Conservation (phyloP, 2,329 filamentous ascomycete species). For the Fonsecaea pugnacius region DNA sequence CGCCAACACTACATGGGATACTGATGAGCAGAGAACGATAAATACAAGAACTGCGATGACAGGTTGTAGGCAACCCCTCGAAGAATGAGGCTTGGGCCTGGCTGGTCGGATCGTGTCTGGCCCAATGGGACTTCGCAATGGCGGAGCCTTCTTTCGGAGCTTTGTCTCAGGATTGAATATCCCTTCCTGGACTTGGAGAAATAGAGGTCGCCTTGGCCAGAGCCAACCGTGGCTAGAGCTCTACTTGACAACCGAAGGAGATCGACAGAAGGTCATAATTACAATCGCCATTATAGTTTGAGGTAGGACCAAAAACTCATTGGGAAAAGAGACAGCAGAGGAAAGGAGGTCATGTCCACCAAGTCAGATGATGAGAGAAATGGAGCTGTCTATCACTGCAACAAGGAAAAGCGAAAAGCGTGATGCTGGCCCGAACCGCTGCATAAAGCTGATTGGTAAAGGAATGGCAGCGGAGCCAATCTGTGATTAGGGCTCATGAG, state of each 20-base stretch:
- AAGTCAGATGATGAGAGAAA: constrained; percentile 12
- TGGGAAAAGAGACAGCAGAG: neutral
- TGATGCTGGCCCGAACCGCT: constrained; percentile 21
- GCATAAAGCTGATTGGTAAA: constrained; percentile 23
- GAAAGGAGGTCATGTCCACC: neutral
- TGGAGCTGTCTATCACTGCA: neutral
- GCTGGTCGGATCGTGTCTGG: neutral
- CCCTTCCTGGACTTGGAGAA: neutral
- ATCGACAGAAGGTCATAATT: constrained; percentile 25
- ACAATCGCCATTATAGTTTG: constrained; percentile 13
- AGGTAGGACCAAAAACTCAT: neutral
- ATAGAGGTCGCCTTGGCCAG: neutral
- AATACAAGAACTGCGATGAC: neutral
- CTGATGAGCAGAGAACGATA: neutral
- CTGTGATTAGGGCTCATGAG: constrained; percentile 3
- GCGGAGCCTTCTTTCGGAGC: neutral
- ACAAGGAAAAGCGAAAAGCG: neutral
- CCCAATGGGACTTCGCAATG: neutral
- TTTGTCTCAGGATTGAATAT: neutral
- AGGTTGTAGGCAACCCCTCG: neutral
- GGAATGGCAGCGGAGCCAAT: constrained; percentile 7
- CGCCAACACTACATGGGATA: neutral
- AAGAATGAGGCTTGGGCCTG: neutral
- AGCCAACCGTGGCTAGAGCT: neutral
- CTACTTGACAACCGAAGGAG: constrained; percentile 20